Evolutionary conservation across 768 basidiomycete species (phyloP).

Genomic region (Cantharellus cinnabarinus): DNA sequence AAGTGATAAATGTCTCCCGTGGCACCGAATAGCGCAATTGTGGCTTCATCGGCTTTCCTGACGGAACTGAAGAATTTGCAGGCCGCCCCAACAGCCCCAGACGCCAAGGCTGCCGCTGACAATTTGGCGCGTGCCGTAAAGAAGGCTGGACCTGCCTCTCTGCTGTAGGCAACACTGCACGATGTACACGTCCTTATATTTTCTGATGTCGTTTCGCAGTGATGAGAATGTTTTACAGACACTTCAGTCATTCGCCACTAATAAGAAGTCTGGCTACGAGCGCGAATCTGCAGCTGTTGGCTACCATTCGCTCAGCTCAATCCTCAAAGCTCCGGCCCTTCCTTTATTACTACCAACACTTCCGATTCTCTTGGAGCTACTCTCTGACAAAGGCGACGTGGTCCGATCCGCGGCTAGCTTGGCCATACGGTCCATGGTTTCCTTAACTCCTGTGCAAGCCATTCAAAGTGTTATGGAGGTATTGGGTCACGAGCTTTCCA

Average conservation of each 20-base stretch:
- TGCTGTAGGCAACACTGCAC: conserved; percentile 27
- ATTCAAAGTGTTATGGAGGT: conserved; percentile 20
- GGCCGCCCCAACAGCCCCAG: conserved; percentile 47
- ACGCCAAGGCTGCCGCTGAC: conserved; percentile 72
- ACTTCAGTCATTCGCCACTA: conserved; percentile 48
- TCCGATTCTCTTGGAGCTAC: conserved; percentile 57
- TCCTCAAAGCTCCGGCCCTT: conserved; percentile 48
- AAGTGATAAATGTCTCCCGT: not conserved
- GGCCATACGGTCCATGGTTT: conserved; percentile 65
- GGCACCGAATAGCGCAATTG: not conserved
- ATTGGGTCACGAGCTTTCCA: conserved; percentile 27
- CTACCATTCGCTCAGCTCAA: conserved; percentile 49
- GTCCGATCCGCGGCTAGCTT: conserved; percentile 63
- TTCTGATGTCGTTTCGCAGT: conserved; percentile 18
- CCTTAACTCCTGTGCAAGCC: conserved; percentile 63
- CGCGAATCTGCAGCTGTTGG: conserved; percentile 73
- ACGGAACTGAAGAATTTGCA: conserved; percentile 31
- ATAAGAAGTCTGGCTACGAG: conserved; percentile 76
- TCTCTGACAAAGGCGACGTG: conserved; percentile 87
- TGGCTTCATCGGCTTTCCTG: conserved; percentile 4
- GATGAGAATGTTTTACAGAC: conserved; percentile 40
- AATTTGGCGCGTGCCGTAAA: conserved; percentile 51
- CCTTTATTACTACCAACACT: conserved; percentile 64
- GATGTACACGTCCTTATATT: not conserved
- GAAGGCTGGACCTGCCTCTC: conserved; percentile 38